Conservation (phyloP, 805 yeast species). For the Lipomyces chichibuensis region DNA sequence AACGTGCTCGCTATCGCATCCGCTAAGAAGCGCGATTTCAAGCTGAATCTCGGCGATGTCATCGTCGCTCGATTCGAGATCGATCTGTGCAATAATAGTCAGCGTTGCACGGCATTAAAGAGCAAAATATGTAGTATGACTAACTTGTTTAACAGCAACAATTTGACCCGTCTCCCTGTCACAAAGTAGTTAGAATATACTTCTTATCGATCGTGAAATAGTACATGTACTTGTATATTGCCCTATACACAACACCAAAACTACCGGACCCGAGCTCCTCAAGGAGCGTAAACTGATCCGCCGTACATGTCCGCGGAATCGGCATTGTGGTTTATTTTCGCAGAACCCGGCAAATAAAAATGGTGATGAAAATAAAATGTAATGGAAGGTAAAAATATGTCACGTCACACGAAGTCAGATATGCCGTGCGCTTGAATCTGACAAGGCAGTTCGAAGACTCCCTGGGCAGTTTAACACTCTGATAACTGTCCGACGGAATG, state of each 20-base stretch:
- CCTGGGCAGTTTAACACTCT: background rate
- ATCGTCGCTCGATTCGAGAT: constrained; percentile 65
- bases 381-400: background rate
- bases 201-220: background rate
- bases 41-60: constrained; percentile 73
- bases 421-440: background rate
- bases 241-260: constrained; percentile 75
- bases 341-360: background rate
- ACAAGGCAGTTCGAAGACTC: background rate
- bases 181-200: constrained; percentile 4
- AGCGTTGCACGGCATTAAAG: background rate
- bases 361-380: background rate
- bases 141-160: constrained; percentile 45
- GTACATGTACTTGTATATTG: constrained; percentile 49
- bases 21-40: constrained; percentile 69
- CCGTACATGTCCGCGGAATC: constrained; percentile 32
- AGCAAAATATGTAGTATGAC: background rate
- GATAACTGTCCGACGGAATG: background rate
- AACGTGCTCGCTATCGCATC: constrained; percentile 63
- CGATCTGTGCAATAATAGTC: constrained; percentile 51
- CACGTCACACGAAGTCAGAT: background rate
- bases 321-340: background rate
- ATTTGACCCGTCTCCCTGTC: constrained; percentile 40
- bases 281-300: constrained; percentile 53
- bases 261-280: constrained; percentile 76